Percentiles rank a stretch among this genome's conserved stretches.
phyloP scores from a whole-genome alignment of 2,329 filamentous ascomycete species.

The Cordyceps javanica region DNA sequence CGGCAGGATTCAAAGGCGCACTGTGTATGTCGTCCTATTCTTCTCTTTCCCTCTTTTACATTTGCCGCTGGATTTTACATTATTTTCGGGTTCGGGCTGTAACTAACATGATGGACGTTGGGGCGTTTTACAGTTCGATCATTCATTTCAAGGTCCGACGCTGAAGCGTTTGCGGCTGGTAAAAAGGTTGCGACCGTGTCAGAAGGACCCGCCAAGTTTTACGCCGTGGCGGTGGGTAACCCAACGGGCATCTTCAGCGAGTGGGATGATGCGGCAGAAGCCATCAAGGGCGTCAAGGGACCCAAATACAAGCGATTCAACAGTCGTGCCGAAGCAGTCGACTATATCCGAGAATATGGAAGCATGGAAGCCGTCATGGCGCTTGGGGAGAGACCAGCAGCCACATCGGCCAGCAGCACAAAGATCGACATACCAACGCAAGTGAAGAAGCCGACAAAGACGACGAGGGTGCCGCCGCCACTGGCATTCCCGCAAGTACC shows the following conservation, averaged over 20 bases:
- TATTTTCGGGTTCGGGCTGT: too few relatives aligned
- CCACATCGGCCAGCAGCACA: not conserved
- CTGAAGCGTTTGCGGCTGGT: conserved; percentile 69
- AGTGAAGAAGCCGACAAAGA: conserved; percentile 15
- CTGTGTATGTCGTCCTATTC: conserved; percentile 56
- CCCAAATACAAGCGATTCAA: conserved; percentile 65
- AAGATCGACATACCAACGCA: conserved; percentile 15
- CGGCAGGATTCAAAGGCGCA: conserved; percentile 56
- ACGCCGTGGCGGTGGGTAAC: conserved; percentile 55
- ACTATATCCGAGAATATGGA: conserved; percentile 57
- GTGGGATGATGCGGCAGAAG: conserved; percentile 64
- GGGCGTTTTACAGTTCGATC: conserved; percentile 62
- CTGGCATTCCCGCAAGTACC: conserved; percentile 11
- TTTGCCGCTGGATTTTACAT: not conserved
- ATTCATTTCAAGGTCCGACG: conserved; percentile 66
- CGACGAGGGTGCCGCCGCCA: conserved; percentile 12
- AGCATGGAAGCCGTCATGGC: conserved; percentile 37
- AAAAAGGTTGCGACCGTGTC: conserved; percentile 35
- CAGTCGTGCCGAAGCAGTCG: conserved; percentile 66
- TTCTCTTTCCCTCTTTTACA: too few relatives aligned
- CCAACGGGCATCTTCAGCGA: conserved; percentile 54
- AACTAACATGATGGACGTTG: not conserved
- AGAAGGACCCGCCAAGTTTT: conserved; percentile 44
- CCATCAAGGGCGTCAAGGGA: conserved; percentile 67
- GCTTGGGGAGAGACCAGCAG: conserved; percentile 27